Evolutionary conservation across 768 basidiomycete genomes (phyloP), one percentile per base, ranked within the genome.

Genomic region (Macrocybe gigantea): DNA sequence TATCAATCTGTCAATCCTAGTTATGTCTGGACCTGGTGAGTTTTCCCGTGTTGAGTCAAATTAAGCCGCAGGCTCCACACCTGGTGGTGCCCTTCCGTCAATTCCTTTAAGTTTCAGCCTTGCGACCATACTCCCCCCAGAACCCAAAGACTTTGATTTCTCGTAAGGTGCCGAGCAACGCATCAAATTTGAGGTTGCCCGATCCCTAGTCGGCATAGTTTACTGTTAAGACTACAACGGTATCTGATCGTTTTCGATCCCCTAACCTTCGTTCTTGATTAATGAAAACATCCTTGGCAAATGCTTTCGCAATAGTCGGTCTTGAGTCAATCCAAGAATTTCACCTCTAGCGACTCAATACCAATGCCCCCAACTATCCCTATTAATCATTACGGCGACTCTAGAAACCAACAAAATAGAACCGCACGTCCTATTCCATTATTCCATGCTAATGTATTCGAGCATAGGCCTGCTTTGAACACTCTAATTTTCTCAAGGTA

Each of bases 101-200:
- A 83, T 83, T 84, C 80, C 80, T 82, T 81, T 82, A 82, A 83
- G 80, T 83, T 83, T 83, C 81, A 82, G 69, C 68, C 65, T 69
- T 70, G 66, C 67, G 61, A 71, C 68, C 68, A 71, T 70, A 71
- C 70, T 71, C 67, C 68, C 65, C 68, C 68, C 66, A 68, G 69
- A 87, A 84, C 83, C 84, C 83, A 84, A 85, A 85, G 80, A 84
- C 84, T 85, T 83, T 84, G 82, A 83, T 85, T 85, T 85, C 83
- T 82, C 75, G 77, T 80, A 83, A 83, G 82, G 82, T 83, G 80
- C 83, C 73, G 76, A 82, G 70, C 72, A 70, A 82, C 76, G 78
- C 81, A 83, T 78, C 62, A 73, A 74, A 73, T 73, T 74, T 74
- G 78, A 79, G 78, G 66, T 80, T 69, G 69, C 70, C 80, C 74